Base-by-base conservation (phyloP, 2,329 filamentous ascomycete species). In the Beauveria varroae region DNA sequence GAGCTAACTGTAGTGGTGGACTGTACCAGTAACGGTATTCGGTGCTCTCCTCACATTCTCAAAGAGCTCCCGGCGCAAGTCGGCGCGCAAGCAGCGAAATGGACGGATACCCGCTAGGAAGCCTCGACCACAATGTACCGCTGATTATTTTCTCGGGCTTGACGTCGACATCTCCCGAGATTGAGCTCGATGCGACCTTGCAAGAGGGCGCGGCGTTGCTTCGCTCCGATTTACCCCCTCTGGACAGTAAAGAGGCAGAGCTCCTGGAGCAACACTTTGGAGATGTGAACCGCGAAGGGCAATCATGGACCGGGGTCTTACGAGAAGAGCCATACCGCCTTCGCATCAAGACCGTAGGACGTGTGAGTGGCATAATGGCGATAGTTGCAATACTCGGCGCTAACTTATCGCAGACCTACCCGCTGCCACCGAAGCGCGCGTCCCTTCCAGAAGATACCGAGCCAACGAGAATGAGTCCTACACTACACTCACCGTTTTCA, bases 401-500 rank as follows among this genome's bases (percentile, higher is more conserved):
- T 62, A 62, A 64, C 49, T 60, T 37, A 60, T 63, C n/a, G 43
- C 69, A 85, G 82, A 79, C 81, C 43, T 78, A 83, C 65, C 70
- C 79, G 70, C 81, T 82, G 62, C 85, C 86, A 14, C 79, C 82
- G 44, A 81, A 85, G 64, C 81, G 80, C 67, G 82, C 83, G 41
- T 77, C 75, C 63, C 75, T 83, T 52, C 82, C 80, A 20, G 78
- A 80, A 52, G 76, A 81, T 60, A 75, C 81, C 67, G 79, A 82
- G 56, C 69, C 74, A 3, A 75, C 80, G 58, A 73, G 75, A 43
- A 72, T 78, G 26, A 74, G 79, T 20, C 76, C 81, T 63, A 78
- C 86, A n/a, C 77, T 96, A 5, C 93, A 98, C 73, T 98, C 95
- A 14, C 91, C 93, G 1, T 86, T 96, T 66, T 98, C 95, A 2